Evolutionary conservation across 768 basidiomycete species (phyloP).

Genomic region (Mycena kentingensis): DNA sequence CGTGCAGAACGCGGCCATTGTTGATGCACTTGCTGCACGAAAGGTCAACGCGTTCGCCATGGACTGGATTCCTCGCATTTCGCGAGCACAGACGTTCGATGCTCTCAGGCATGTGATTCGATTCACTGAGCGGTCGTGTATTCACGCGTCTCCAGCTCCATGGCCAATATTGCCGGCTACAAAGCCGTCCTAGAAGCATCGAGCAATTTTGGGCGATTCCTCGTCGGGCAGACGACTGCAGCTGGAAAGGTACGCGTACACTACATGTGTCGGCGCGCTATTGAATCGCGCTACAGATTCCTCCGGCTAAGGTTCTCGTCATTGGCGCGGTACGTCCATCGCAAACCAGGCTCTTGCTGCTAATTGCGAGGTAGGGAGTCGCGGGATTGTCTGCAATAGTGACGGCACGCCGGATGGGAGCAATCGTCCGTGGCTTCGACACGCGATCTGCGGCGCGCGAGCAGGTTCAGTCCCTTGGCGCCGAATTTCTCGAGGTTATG

Average conservation of each 20-base stretch:
- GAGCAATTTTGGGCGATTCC: conserved; percentile 85
- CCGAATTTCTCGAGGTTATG: conserved; percentile 84
- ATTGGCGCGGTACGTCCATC: conserved; percentile 63
- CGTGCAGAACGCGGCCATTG: conserved; percentile 72
- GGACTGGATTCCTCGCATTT: conserved; percentile 92
- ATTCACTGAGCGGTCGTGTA: not conserved
- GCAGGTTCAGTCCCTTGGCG: conserved; percentile 88
- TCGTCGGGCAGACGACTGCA: conserved; percentile 90
- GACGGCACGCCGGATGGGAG: conserved; percentile 65
- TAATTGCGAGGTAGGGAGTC: too few species aligned
- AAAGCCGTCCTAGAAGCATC: conserved; percentile 91
- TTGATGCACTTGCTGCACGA: conserved; percentile 67
- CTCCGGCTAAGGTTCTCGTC: conserved; percentile 83
- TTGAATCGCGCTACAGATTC: conserved; percentile 57
- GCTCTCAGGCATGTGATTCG: conserved; percentile 64
- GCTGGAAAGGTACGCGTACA: conserved; percentile 64
- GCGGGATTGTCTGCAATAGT: conserved; percentile 49
- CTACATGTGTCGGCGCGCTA: conserved; percentile 1
- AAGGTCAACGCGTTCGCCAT: conserved; percentile 81
- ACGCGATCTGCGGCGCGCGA: conserved; percentile 83
- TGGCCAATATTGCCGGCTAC: conserved; percentile 95
- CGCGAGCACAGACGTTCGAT: conserved; percentile 88
- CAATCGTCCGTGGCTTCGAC: conserved; percentile 88
- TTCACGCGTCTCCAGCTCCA: conserved; percentile 56
- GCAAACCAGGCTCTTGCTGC: too few species aligned